A percentile compares a stretch with the other conserved stretches of the same genome.
These are phyloP conservation scores for Adansonia rubrostipa DNA, from an alignment of 441 rosid species.

Conservation along the genomic window DNA sequence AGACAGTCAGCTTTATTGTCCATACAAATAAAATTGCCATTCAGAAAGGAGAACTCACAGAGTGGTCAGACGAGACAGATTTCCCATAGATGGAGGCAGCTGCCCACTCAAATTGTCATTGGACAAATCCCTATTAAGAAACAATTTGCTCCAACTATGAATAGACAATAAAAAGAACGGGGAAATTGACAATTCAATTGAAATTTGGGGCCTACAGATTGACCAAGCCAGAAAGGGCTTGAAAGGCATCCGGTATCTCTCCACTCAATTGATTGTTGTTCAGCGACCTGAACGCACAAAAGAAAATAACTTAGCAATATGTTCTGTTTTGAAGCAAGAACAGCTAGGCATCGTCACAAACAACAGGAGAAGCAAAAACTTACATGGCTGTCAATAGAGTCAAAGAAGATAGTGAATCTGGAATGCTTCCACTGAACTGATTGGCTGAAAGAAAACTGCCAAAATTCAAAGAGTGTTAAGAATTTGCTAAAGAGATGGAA, in stretches of 20 bases:
- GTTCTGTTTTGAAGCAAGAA: not conserved
- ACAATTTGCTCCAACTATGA: slow-evolving; percentile 32
- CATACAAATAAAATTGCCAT: not conserved
- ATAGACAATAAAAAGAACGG: slow-evolving; percentile 16
- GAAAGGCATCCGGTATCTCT: slow-evolving; percentile 84
- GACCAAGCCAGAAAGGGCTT: slow-evolving; percentile 61
- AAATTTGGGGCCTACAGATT: slow-evolving; percentile 65
- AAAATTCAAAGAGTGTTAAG: slow-evolving; percentile 46
- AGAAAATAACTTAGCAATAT: slow-evolving; percentile 6
- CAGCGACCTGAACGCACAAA: slow-evolving; percentile 65
- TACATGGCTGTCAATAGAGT: slow-evolving; percentile 69
- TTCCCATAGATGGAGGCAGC: slow-evolving; percentile 75
- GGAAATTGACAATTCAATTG: slow-evolving; percentile 10
- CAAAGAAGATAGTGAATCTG: slow-evolving; percentile 69
- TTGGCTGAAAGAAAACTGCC: slow-evolving; percentile 91
- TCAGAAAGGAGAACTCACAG: slow-evolving; percentile 50
- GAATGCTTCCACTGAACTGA: slow-evolving; percentile 86
- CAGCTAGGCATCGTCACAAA: slow-evolving; percentile 24
- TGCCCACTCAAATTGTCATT: slow-evolving; percentile 76
- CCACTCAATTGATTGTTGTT: slow-evolving; percentile 76
- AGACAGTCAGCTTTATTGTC: slow-evolving; percentile 42
- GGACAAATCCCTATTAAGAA: slow-evolving; percentile 73
- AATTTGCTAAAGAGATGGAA: slow-evolving; percentile 28
- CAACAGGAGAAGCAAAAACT: slow-evolving; percentile 25
- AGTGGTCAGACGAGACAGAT: slow-evolving; percentile 63